These are phyloP conservation scores for Ceratobasidium sp. DNA, from an alignment of 1,284 basidiomycete genomes.

Conservation along the genomic window DNA sequence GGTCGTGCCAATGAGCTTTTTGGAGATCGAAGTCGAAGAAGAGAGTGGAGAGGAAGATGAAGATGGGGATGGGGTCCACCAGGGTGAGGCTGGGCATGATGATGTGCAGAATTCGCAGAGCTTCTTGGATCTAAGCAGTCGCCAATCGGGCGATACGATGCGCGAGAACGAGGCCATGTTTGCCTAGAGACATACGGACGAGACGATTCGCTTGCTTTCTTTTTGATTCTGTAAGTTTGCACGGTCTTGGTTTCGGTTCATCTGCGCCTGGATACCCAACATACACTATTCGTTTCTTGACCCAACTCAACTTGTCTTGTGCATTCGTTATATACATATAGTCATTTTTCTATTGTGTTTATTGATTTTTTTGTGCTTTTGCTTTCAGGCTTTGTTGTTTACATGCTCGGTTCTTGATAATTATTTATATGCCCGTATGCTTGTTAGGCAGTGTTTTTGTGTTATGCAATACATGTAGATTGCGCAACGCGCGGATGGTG, in stretches of 20 bases:
- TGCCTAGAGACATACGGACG: neutral
- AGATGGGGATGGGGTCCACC: neutral
- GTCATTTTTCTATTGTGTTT: slow-evolving; percentile 21
- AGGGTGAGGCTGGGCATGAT: neutral
- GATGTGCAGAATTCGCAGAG: slow-evolving; percentile 27
- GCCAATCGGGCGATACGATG: slow-evolving; percentile 40
- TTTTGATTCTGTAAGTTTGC: slow-evolving; percentile 18
- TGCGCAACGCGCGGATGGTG: neutral
- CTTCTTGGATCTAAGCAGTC: slow-evolving; percentile 36
- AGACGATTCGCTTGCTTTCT: neutral
- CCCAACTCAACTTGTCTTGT: neutral
- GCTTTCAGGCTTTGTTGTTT: neutral
- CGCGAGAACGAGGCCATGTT: slow-evolving; percentile 35
- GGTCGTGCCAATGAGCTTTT: slow-evolving; percentile 26
- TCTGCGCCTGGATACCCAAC: slow-evolving; percentile 10
- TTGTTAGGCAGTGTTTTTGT: neutral
- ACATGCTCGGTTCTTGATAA: neutral
- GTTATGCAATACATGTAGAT: too few relatives aligned
- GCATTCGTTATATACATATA: slow-evolving; percentile 11
- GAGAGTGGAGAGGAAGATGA: slow-evolving; percentile 21
- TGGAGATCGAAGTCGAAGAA: slow-evolving; percentile 31
- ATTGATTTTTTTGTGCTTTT: slow-evolving; percentile 13
- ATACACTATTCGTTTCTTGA: slow-evolving; percentile 12
- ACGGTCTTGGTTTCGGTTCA: neutral
- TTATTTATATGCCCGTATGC: slow-evolving; percentile 3